Percentiles rank a stretch among this genome's conserved stretches.
Evolutionary conservation across 2,329 filamentous ascomycete species (phyloP).

Genomic region (Aspergillus melleus): DNA sequence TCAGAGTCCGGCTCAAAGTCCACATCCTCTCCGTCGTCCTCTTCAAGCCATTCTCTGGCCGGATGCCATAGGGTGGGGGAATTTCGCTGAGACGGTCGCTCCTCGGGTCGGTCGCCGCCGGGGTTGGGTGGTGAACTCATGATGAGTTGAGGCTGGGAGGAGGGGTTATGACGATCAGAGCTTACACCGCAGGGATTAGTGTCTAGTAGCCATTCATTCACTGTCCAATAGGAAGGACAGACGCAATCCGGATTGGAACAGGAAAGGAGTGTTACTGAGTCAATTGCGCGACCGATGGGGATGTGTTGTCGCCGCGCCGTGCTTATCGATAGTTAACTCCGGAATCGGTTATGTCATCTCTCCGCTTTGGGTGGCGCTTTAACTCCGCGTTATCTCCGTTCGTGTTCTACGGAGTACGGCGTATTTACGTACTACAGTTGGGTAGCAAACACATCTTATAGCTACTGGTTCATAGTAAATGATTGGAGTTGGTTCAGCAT

Average conservation of each 20-base stretch:
- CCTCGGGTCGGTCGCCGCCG: conserved; percentile 22
- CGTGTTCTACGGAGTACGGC: background rate
- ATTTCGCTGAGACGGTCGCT: conserved; percentile 18
- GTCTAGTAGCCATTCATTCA: conserved; percentile 7
- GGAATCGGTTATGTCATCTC: conserved; percentile 14
- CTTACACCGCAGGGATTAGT: conserved; percentile 5
- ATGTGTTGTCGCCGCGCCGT: conserved; percentile 8
- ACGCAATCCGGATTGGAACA: background rate
- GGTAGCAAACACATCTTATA: too few relatives aligned
- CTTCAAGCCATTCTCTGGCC: conserved; percentile 39
- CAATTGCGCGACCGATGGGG: background rate
- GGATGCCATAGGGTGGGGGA: conserved; percentile 36
- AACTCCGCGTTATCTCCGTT: background rate
- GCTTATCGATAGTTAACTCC: conserved; percentile 24
- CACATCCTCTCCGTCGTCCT: conserved; percentile 46
- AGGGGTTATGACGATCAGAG: conserved; percentile 8
- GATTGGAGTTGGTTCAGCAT: too few relatives aligned
- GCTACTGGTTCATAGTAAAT: too few relatives aligned
- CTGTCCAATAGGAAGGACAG: conserved; percentile 5
- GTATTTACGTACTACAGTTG: too few relatives aligned
- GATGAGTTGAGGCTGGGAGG: conserved; percentile 10
- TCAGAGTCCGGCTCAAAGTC: conserved; percentile 50
- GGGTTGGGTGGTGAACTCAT: conserved; percentile 33
- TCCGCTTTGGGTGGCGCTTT: background rate
- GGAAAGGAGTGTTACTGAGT: background rate